Evolutionary conservation across 306 rosid species (phyloP).

Genomic region (Cucurbita pepo): DNA sequence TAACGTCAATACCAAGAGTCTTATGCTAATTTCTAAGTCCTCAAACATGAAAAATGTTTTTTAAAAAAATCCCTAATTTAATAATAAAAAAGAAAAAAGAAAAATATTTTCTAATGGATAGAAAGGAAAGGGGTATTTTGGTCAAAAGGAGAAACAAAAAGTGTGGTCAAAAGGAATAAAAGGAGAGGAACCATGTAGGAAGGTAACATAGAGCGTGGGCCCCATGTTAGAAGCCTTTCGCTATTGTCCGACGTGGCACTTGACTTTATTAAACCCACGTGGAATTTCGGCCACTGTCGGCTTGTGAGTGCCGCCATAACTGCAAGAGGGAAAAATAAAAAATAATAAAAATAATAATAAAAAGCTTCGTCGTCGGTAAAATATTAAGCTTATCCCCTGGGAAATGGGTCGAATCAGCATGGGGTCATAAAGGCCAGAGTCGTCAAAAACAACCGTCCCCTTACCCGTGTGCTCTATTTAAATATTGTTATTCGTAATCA

Average conservation of each 20-base stretch:
- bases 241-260: background rate
- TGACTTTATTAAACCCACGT: background rate
- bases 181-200: background rate
- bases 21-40: too few species aligned
- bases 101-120: background rate
- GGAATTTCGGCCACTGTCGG: background rate
- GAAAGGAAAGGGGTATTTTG: background rate
- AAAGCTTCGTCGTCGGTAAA: background rate
- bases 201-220: background rate
- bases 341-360: background rate
- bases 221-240: background rate
- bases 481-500: too few species aligned
- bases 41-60: too few species aligned
- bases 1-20: too few species aligned
- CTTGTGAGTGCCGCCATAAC: background rate
- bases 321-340: background rate
- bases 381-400: background rate
- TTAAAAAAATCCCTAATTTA: too few species aligned
- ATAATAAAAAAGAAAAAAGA: background rate
- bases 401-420: background rate
- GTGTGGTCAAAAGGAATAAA: background rate
- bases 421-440: background rate
- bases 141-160: background rate
- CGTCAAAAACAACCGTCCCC: background rate
- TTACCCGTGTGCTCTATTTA: background rate